Evolutionary conservation across 495 filamentous ascomycete genomes (phyloP), one percentile per base, ranked within the genome.

Genomic region (Bacidia gigantensis): DNA sequence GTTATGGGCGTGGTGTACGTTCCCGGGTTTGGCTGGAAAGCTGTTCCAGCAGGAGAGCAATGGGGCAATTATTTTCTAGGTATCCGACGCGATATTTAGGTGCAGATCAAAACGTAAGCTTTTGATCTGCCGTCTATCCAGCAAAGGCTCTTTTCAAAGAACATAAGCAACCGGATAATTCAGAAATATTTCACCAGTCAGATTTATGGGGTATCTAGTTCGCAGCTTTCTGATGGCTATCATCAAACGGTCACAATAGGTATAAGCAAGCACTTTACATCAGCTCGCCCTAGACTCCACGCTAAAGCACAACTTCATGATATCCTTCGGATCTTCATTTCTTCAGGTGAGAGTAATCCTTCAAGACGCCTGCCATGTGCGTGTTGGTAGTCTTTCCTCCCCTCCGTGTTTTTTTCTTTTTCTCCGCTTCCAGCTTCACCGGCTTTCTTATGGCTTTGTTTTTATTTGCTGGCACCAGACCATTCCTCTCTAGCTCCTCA

Each of bases 41-140:
- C 87, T 67, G 84, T 95, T 2, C 61, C 53, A 14, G 85, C 86
- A 9, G 83, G 86, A 47, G 92, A 98, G 72, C 80, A 77, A 63
- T 79, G 85, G 67, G 92, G 92, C 29, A 98, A 98, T 68, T 98
- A 98, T 66, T 97, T 98, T 67, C 93, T 95, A 67, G 92, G 78
- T 38, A 79, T 93, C 26, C 79, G 82, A 66, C 93, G 72, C 68
- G 73, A 61, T 45, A 18, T 23, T 14, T 10, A n/a, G n/a, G n/a
- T n/a, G n/a, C n/a, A n/a, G n/a, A n/a, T n/a, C n/a, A n/a, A n/a
- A n/a, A n/a, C n/a, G n/a, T n/a, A n/a, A n/a, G n/a, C n/a, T n/a
- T n/a, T n/a, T n/a, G n/a, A n/a, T n/a, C n/a, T n/a, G n/a, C n/a
- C n/a, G n/a, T n/a, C n/a, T n/a, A n/a, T n/a, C n/a, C n/a, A n/a